Evolutionary conservation across 345 rosid genomes (phyloP).

Genomic region (Rhizophora mangle): DNA sequence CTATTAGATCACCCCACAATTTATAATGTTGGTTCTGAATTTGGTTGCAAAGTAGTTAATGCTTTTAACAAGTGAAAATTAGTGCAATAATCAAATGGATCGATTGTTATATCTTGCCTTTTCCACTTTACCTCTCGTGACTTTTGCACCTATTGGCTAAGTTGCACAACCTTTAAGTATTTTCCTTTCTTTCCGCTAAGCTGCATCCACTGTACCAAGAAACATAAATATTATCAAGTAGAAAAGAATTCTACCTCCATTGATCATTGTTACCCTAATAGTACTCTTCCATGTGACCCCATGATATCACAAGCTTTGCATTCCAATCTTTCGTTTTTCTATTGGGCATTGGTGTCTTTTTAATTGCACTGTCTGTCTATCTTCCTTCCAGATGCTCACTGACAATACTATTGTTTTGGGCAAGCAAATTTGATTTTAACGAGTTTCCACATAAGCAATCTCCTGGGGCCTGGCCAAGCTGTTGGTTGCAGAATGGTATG

Average conservation of each 20-base stretch:
- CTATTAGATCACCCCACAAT: too few species aligned
- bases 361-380: constrained; percentile 8
- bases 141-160: constrained; percentile 19
- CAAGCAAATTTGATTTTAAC: constrained; percentile 7
- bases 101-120: constrained; percentile 7
- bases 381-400: constrained; percentile 5
- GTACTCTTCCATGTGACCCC: constrained; percentile 20
- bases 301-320: constrained; percentile 14
- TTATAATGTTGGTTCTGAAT: too few species aligned
- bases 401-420: constrained; percentile 6
- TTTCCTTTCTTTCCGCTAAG: neutral
- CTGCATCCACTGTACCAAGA: constrained; percentile 19
- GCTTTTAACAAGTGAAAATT: constrained; percentile 3
- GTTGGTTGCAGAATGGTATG: neutral
- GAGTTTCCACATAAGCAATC: neutral
- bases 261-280: constrained; percentile 19
- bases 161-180: constrained; percentile 1
- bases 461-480: too few species aligned
- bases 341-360: neutral
- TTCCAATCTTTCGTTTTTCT: constrained; percentile 11
- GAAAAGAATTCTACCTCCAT: constrained; percentile 17
- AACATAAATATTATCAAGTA: neutral
- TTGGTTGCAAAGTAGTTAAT: too few species aligned
- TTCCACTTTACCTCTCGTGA: constrained; percentile 15
- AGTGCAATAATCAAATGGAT: constrained; percentile 3